phyloP scores from a whole-genome alignment of 345 rosid genomes.

The Firmiana major region DNA sequence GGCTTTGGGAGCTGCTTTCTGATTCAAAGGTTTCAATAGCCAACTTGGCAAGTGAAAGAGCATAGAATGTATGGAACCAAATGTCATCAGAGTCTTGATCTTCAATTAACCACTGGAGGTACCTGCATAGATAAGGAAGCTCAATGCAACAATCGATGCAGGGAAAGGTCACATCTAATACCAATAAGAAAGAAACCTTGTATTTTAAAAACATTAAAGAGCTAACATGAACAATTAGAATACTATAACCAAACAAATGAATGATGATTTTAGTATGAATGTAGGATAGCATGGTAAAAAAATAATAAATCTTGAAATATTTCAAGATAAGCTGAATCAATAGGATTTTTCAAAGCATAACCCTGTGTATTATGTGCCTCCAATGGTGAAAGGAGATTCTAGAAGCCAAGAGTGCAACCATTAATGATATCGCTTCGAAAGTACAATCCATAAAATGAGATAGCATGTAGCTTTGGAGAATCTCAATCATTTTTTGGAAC shows the following conservation, averaged over 20 bases:
- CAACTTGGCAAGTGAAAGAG: constrained; percentile 87
- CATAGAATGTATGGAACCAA: constrained; percentile 78
- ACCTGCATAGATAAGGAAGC: constrained; percentile 42
- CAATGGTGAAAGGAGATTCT: background rate
- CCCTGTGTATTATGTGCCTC: background rate
- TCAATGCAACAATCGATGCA: constrained; percentile 12
- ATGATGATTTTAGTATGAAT: background rate
- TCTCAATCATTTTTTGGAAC: constrained; percentile 88
- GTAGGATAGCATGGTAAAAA: background rate
- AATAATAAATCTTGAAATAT: background rate
- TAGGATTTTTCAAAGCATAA: background rate
- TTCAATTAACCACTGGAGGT: constrained; percentile 97
- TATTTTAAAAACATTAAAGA: background rate
- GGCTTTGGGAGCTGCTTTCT: constrained; percentile 29
- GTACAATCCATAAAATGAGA: constrained; percentile 9
- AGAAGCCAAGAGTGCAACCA: background rate
- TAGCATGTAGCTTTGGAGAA: constrained; percentile 68
- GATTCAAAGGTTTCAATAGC: constrained; percentile 57
- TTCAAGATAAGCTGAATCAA: background rate
- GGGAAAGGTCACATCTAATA: background rate
- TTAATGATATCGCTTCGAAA: background rate
- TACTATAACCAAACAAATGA: background rate
- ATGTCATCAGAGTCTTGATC: constrained; percentile 74
- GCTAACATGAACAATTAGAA: background rate
- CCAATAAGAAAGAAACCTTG: background rate